Conservation (phyloP, 305 asterid genomes). For the Petunia hybrid region DNA sequence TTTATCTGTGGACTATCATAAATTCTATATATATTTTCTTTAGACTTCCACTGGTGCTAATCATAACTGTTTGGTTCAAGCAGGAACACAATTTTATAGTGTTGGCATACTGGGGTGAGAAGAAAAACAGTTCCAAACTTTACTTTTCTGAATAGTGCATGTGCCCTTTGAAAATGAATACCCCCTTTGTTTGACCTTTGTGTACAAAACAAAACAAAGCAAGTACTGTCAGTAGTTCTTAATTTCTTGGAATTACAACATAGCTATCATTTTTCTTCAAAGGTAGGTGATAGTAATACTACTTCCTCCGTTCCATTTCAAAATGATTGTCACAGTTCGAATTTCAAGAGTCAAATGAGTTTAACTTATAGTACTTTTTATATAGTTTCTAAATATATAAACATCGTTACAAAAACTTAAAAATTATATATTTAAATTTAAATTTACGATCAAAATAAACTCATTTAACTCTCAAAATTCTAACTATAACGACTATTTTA, state of each 20-base stretch:
- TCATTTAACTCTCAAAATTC: no score
- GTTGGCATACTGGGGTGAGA: constrained; percentile 33
- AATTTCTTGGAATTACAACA: neutral
- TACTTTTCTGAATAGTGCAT: neutral
- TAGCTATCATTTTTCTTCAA: neutral
- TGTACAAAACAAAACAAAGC: neutral
- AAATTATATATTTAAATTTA: no score
- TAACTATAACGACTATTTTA: no score
- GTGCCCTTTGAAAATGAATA: constrained; percentile 17
- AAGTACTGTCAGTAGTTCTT: constrained; percentile 12
- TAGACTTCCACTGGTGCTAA: constrained; percentile 14
- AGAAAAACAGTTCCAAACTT: constrained; percentile 28
- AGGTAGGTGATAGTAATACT: neutral
- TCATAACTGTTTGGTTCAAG: constrained; percentile 27
- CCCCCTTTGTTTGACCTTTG: constrained; percentile 37
- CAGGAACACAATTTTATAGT: constrained; percentile 30
- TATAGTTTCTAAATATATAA: no score
- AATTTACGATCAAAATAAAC: no score
- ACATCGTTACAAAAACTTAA: no score
- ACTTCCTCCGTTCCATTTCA: no score
- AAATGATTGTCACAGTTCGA: no score
- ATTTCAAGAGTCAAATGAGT: no score
- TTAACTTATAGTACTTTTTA: no score
- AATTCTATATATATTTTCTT: constrained; percentile 2
- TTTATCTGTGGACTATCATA: constrained; percentile 28